A percentile compares a stretch with the other conserved stretches of the same genome.
Conservation (phyloP, 169 alveolate species). For the Eimeria acervulina region DNA sequence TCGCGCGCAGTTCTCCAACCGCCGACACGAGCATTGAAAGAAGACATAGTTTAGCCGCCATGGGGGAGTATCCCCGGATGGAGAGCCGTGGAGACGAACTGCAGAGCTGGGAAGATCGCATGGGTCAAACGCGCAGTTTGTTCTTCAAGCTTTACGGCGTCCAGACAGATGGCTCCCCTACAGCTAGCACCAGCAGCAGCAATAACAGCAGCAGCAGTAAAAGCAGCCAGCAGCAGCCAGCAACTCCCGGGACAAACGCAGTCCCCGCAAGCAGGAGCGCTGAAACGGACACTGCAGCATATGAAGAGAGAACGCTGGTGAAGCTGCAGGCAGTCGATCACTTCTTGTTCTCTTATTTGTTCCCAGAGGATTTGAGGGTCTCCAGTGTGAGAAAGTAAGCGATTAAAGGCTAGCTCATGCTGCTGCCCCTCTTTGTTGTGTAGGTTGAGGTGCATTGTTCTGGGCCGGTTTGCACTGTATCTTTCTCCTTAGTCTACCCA, state of each 20-base stretch:
- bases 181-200: background rate
- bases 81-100: background rate
- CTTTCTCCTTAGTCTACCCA: background rate
- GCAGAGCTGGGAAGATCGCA: constrained; percentile 65
- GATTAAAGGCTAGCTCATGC: background rate
- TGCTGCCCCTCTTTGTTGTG: background rate
- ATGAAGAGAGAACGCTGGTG: constrained; percentile 65
- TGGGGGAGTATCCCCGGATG: background rate
- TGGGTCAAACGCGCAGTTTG: constrained; percentile 42
- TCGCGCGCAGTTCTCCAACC: no score
- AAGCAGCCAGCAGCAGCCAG: background rate
- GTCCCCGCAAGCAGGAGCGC: constrained; percentile 12
- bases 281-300: constrained; percentile 55
- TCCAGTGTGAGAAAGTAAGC: constrained; percentile 66
- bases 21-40: background rate
- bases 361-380: constrained; percentile 62
- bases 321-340: constrained; percentile 61
- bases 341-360: constrained; percentile 55
- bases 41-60: background rate
- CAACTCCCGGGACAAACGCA: background rate
- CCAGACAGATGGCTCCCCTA: constrained; percentile 17
- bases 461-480: no score
- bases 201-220: background rate
- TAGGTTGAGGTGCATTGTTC: no score
- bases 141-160: constrained; percentile 73